A percentile compares a stretch with the other conserved stretches of the same genome.
Conservation (phyloP, 1,139 yeast genomes). For the Taiozyma sp. region DNA sequence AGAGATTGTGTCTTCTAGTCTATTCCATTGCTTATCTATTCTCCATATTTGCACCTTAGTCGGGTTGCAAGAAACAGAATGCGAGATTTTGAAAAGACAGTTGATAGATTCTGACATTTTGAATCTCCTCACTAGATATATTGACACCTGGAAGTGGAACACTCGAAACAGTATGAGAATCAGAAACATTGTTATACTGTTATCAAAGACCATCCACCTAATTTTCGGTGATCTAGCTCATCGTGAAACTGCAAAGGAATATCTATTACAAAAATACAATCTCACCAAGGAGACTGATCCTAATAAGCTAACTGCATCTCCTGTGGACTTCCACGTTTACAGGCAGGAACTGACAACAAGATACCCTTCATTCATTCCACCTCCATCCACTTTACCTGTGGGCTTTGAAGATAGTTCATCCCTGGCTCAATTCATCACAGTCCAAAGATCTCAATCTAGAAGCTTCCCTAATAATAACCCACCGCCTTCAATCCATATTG, state of each 20-base stretch:
- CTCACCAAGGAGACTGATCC: constrained; percentile 29
- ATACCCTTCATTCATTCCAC: constrained; percentile 63
- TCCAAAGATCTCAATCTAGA: constrained; percentile 42
- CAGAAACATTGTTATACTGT: constrained; percentile 49
- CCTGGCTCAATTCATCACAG: constrained; percentile 50
- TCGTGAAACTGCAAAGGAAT: constrained; percentile 43
- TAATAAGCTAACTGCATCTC: constrained; percentile 49
- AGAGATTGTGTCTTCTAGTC: constrained; percentile 16
- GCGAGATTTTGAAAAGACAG: constrained; percentile 11
- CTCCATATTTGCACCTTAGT: constrained; percentile 40
- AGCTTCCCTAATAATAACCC: constrained; percentile 23
- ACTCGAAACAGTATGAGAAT: constrained; percentile 34
- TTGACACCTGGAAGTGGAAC: constrained; percentile 67
- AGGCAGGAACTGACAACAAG: constrained; percentile 69
- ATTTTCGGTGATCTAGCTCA: constrained; percentile 57
- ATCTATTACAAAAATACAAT: constrained; percentile 39
- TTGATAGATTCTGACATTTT: constrained; percentile 35
- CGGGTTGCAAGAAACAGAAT: constrained; percentile 21
- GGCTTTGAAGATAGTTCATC: constrained; percentile 46
- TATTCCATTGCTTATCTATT: constrained; percentile 45
- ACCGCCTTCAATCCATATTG: constrained; percentile 64
- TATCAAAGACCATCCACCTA: constrained; percentile 54
- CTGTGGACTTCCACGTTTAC: constrained; percentile 75
- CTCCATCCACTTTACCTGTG: constrained; percentile 38
- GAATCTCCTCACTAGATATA: constrained; percentile 39